A percentile compares a stretch with the other conserved stretches of the same genome.
These are phyloP conservation scores for Coemansia sp. DNA, from an alignment of 192 early-diverging fungal genomes.

Conservation along the genomic window DNA sequence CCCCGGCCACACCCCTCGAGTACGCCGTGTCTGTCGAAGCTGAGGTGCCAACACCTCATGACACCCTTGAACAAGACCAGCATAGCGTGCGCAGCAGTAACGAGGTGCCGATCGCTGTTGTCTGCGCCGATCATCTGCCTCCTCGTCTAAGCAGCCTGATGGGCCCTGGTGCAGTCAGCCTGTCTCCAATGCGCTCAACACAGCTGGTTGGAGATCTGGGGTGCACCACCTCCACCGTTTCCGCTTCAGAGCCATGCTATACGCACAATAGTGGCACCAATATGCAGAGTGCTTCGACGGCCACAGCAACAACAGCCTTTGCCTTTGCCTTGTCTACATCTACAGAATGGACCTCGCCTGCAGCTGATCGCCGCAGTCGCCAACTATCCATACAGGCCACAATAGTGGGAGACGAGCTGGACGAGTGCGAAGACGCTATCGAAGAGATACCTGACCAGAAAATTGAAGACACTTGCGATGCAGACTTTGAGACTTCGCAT, in stretches of 20 bases:
- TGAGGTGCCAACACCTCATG: background rate
- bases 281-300: background rate
- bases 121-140: conserved; percentile 3
- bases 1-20: conserved; percentile 14
- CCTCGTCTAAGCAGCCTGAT: background rate
- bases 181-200: background rate
- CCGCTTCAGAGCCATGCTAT: conserved; percentile 1
- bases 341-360: conserved; percentile 28
- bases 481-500: background rate
- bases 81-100: background rate
- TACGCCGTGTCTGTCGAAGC: background rate
- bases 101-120: conserved; percentile 5
- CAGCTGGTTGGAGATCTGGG: background rate
- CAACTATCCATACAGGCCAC: conserved; percentile 3
- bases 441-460: conserved; percentile 9
- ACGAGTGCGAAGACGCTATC: conserved; percentile 13
- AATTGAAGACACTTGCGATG: conserved; percentile 3
- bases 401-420: background rate
- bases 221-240: background rate
- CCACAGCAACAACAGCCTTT: background rate
- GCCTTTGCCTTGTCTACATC: conserved; percentile 13
- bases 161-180: background rate
- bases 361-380: conserved; percentile 19
- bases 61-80: background rate
- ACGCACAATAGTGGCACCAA: conserved; percentile 3